Evolutionary conservation across 352 stramenopile species (phyloP).

Genomic region (Pythium brachiatum): DNA sequence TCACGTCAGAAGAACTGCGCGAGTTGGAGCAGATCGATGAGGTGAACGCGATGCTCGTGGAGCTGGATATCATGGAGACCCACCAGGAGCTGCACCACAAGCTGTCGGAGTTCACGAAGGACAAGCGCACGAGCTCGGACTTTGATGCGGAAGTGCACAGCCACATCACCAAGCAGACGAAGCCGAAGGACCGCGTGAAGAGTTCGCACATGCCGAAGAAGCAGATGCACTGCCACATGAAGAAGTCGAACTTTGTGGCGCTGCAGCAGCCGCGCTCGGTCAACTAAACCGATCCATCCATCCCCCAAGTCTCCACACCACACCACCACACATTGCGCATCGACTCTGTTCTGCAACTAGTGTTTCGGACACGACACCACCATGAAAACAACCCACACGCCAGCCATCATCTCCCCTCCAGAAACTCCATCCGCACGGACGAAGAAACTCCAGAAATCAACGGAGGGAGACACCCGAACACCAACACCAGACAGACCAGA

Average conservation of each 20-base stretch:
- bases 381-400: constrained; percentile 10
- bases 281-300: constrained; percentile 39
- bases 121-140: constrained; percentile 51
- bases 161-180: constrained; percentile 51
- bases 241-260: constrained; percentile 46
- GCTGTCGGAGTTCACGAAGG: constrained; percentile 50
- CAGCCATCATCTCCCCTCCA: constrained; percentile 1
- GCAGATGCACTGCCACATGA: constrained; percentile 36
- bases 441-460: constrained; percentile 22
- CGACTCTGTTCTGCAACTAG: constrained; percentile 25
- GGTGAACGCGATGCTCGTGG: constrained; percentile 74
- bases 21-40: constrained; percentile 80
- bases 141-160: constrained; percentile 58
- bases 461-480: background rate
- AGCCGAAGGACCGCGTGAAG: constrained; percentile 42
- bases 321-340: constrained; percentile 17
- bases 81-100: constrained; percentile 69
- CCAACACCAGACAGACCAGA: background rate
- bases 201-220: constrained; percentile 35
- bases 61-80: constrained; percentile 77
- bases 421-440: constrained; percentile 19
- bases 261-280: constrained; percentile 71
- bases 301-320: constrained; percentile 24
- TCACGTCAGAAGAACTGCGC: constrained; percentile 51
- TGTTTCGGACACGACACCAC: constrained; percentile 12